A percentile compares a stretch with the other conserved stretches of the same genome.
Evolutionary conservation across 352 stramenopile species (phyloP).

Genomic region (Phytophthora colocasiae): DNA sequence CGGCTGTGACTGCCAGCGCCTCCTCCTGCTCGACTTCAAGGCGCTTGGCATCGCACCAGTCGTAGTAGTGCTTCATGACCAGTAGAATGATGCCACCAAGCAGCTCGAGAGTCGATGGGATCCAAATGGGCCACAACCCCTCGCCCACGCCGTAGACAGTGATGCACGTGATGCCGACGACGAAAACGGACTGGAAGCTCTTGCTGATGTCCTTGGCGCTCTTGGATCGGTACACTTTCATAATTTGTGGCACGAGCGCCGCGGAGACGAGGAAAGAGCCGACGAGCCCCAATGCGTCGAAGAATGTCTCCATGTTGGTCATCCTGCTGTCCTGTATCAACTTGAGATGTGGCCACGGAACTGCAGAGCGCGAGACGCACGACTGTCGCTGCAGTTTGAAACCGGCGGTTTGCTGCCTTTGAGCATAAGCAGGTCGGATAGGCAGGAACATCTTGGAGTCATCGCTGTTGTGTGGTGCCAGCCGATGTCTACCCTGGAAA

Average conservation of each 20-base stretch:
- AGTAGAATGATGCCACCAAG: conserved; percentile 48
- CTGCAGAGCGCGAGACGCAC: neutral
- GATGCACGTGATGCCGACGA: conserved; percentile 49
- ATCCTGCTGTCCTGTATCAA: conserved; percentile 9
- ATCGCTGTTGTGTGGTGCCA: conserved; percentile 27
- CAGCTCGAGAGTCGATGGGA: conserved; percentile 57
- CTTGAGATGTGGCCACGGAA: conserved; percentile 12
- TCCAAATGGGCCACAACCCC: conserved; percentile 66
- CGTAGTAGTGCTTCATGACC: conserved; percentile 56
- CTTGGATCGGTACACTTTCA: conserved; percentile 66
- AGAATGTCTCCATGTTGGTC: conserved; percentile 42
- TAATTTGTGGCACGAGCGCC: conserved; percentile 66
- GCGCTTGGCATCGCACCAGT: conserved; percentile 33
- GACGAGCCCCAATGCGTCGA: conserved; percentile 60
- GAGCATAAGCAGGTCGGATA: conserved; percentile 13
- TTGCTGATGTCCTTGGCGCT: conserved; percentile 64
- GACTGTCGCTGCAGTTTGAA: neutral
- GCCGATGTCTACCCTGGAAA: conserved; percentile 26
- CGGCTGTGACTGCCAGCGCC: neutral
- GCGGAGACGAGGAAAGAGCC: conserved; percentile 69
- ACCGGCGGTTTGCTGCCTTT: conserved; percentile 1
- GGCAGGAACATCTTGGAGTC: conserved; percentile 12
- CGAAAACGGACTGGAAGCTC: conserved; percentile 58
- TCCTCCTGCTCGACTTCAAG: conserved; percentile 13
- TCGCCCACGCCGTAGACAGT: conserved; percentile 58